Base-by-base conservation (phyloP, 2,329 filamentous ascomycete genomes). In the Gnomoniopsis sp. region DNA sequence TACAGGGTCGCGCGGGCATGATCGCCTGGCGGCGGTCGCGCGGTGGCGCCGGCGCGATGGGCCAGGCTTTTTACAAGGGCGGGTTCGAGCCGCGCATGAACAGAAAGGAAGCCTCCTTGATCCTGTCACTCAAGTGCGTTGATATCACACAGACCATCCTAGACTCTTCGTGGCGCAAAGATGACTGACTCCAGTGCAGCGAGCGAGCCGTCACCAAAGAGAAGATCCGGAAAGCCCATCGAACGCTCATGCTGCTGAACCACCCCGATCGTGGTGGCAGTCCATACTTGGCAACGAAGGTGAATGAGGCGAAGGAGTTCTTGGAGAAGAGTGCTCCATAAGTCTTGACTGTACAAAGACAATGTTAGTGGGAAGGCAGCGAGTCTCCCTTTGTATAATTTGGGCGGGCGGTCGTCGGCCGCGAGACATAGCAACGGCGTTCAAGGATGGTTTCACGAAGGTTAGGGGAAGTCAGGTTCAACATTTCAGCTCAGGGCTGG, bases 81-180 rank as follows among this genome's bases (percentile, higher is more conserved):
- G 95, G 95, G n/a, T 99, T 99, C 72, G 95, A 99, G 78, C 81
- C 87, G 61, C 90, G 89, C 75, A 99, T 99, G 93, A 97, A 87
- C 73, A 86, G 89, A 73, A 87, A 89, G 73, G 95, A 99, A 77
- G 95, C 95, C 22, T 83, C 92, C 4, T 77, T 99, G 67, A 97
- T 99, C 62, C 79, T 99, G 51, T 90, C 95, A 65, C 87, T 98
- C 62, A 90, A 87, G 93, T 97, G 85, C 51, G 77, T 38, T 11
- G 23, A 12, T 36, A 7, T 21, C 36, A 33, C 53, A 26, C 36
- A 36, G 23, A 26, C 46, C 22, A 17, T 41, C 33, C 17, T 43
- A 22, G 8, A 1, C 14, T 43, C 14, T 15, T 30, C 21, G 10
- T 17, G 14, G 49, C 36, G 26, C 49, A 23, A 17, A 43, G 14